These are phyloP conservation scores for Cytospora chrysosperma DNA, from an alignment of 2,329 filamentous ascomycete species.

Conservation along the genomic window DNA sequence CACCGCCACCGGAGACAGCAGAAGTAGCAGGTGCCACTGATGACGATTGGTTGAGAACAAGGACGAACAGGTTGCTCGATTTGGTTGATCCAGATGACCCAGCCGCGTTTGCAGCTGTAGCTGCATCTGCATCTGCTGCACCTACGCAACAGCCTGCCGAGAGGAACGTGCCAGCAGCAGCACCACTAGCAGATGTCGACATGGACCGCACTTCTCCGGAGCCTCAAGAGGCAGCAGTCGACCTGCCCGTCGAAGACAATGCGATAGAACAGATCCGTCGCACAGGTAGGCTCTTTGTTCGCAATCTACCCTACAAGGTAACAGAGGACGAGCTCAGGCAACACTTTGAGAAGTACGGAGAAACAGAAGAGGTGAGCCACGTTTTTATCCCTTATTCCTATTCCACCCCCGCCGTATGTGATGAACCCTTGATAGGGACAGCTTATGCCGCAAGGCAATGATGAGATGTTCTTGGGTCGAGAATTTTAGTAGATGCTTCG, in stretches of 20 bases:
- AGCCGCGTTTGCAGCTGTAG: constrained; percentile 14
- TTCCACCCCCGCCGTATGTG: constrained; percentile 47
- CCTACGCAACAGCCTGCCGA: constrained; percentile 25
- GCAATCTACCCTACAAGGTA: constrained; percentile 82
- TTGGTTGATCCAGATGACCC: constrained; percentile 73
- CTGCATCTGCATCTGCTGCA: constrained; percentile 24
- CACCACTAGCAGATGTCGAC: constrained; percentile 18
- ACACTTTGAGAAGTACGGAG: constrained; percentile 71
- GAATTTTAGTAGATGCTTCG: constrained; percentile 99
- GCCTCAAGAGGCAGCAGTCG: constrained; percentile 22
- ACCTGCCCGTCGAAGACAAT: constrained; percentile 39
- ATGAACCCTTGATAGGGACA: constrained; percentile 99
- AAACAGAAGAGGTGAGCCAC: constrained; percentile 79
- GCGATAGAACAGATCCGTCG: constrained; percentile 62
- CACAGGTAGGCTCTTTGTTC: constrained; percentile 79
- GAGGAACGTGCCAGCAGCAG: constrained; percentile 8
- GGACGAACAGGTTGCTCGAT: constrained; percentile 83
- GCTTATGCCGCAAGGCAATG: constrained; percentile 84
- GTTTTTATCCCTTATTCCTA: constrained; percentile 26
- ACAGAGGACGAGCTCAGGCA: constrained; percentile 74
- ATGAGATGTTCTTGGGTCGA: constrained; percentile 79
- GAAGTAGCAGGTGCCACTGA: constrained; percentile 57
- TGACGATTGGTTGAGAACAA: constrained; percentile 87
- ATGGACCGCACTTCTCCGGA: constrained; percentile 24
- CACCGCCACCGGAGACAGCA: not conserved